Base-by-base conservation (phyloP, 768 basidiomycete genomes). In the Macrocybe gigantea region DNA sequence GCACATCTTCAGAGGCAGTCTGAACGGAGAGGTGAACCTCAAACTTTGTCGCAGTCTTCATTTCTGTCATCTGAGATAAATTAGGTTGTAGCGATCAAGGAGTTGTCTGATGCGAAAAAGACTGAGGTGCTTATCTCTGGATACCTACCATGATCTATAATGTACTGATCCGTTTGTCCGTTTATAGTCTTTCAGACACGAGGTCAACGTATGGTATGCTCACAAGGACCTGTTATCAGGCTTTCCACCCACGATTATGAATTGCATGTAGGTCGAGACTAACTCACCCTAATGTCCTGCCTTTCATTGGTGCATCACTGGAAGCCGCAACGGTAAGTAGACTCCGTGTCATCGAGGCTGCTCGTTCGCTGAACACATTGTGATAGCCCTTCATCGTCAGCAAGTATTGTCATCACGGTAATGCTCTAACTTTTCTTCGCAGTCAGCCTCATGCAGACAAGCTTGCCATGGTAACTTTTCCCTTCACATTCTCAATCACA, bases 31-130 rank as follows among this genome's bases (percentile, higher is more conserved):
- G 49, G 58, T 54, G 48, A 29, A 31, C 12, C 42, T n/a, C 11
- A 22, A 22, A 22, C 22, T 22, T 22, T 22, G 2, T 22, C 22
- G 22, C 22, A 22, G 22, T 22, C 22, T 22, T 22, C 22, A 22
- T 22, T 22, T 22, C 22, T 4, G 22, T 22, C 22, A 22, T 22
- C 22, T 22, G 22, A 22, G 22, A 22, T 22, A 22, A 22, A 22
- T 22, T 22, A 64, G 63, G 45, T 56, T 33, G 60, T 64, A 7
- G 63, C 63, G 0, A 59, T 64, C n/a, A 64, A 64, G 45, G 63
- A 63, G 22, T 22, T 22, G 22, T 22, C 22, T 4, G 22, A 22
- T 22, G 22, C 22, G 22, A 22, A 22, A 22, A 22, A 22, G 22
- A 22, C 22, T 22, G 22, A 22, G 22, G 22, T 22, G 22, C 22